Evolutionary conservation across 192 early-diverging fungal genomes (phyloP).

Genomic region (Gryganskiella cystojenkinii): DNA sequence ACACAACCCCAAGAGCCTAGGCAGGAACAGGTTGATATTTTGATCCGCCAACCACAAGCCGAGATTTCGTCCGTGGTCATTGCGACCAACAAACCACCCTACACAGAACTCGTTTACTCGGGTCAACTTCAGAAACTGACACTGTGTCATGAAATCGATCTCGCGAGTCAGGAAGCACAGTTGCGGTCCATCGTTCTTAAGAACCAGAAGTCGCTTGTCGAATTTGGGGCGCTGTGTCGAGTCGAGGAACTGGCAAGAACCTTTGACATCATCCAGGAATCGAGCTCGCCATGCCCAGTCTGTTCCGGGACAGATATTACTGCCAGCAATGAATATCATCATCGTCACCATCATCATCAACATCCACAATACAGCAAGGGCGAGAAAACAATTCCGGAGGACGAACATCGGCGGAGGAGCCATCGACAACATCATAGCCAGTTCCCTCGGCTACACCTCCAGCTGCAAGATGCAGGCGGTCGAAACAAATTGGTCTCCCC

Average conservation of each 20-base stretch:
- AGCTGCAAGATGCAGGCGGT: constrained; percentile 13
- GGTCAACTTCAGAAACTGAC: constrained; percentile 17
- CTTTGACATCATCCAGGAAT: constrained; percentile 6
- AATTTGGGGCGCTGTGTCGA: constrained; percentile 13
- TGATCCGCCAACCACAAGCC: constrained; percentile 10
- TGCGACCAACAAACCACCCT: constrained; percentile 21
- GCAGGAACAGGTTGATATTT: constrained; percentile 27
- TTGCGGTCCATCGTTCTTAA: constrained; percentile 11
- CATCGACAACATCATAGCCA: too few species aligned
- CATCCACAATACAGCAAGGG: too few species aligned
- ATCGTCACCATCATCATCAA: not conserved
- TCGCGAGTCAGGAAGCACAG: not conserved
- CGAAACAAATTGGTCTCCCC: constrained; percentile 1
- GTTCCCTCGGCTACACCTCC: not conserved
- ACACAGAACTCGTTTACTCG: constrained; percentile 16
- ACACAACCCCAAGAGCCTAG: too few species aligned
- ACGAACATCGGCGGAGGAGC: too few species aligned
- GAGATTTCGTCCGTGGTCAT: constrained; percentile 22
- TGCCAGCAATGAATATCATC: not conserved
- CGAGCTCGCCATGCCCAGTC: not conserved
- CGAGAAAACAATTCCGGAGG: too few species aligned
- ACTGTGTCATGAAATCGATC: constrained; percentile 9
- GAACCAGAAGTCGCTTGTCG: not conserved
- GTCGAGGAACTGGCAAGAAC: not conserved
- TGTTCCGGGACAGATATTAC: not conserved